Evolutionary conservation across 2,329 filamentous ascomycete genomes (phyloP).

Genomic region (Xylariales sp.): DNA sequence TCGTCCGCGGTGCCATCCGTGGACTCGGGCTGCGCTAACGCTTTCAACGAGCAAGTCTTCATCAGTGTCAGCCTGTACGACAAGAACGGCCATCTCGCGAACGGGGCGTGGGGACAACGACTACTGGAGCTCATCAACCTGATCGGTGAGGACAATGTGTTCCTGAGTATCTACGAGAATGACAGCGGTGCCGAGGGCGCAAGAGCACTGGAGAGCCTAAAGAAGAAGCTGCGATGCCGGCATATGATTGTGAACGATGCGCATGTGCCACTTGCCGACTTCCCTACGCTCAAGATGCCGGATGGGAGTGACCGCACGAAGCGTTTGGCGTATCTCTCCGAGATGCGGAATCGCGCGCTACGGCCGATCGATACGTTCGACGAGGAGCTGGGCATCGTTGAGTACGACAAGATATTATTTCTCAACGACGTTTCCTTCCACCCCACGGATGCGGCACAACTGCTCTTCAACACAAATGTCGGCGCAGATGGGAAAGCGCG

Average conservation of each 20-base stretch:
- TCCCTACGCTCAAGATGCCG: conserved; percentile 58
- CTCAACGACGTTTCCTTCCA: conserved; percentile 61
- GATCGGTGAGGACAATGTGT: conserved; percentile 63
- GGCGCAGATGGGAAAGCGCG: conserved; percentile 45
- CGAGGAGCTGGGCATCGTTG: conserved; percentile 27
- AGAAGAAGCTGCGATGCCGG: conserved; percentile 37
- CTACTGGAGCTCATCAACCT: conserved; percentile 59
- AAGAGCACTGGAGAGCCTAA: conserved; percentile 49
- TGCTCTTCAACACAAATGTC: conserved; percentile 59
- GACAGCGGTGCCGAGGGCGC: conserved; percentile 55
- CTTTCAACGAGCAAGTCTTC: conserved; percentile 60
- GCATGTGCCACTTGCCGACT: conserved; percentile 48
- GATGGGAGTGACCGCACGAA: conserved; percentile 61
- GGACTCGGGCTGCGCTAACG: conserved; percentile 32
- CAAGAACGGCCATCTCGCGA: conserved; percentile 51
- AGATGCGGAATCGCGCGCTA: conserved; percentile 67
- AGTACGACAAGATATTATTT: conserved; percentile 56
- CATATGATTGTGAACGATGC: conserved; percentile 55
- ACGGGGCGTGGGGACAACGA: conserved; percentile 59
- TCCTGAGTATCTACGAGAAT: conserved; percentile 70
- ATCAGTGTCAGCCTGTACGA: conserved; percentile 70
- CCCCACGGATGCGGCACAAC: conserved; percentile 46
- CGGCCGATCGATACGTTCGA: conserved; percentile 51
- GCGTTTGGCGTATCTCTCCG: conserved; percentile 68
- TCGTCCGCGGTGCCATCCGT: conserved; percentile 17